Evolutionary conservation across 148 eudicot species (phyloP), one percentile per base, ranked within the genome.

Genomic region (Chenopodium berlandieri): DNA sequence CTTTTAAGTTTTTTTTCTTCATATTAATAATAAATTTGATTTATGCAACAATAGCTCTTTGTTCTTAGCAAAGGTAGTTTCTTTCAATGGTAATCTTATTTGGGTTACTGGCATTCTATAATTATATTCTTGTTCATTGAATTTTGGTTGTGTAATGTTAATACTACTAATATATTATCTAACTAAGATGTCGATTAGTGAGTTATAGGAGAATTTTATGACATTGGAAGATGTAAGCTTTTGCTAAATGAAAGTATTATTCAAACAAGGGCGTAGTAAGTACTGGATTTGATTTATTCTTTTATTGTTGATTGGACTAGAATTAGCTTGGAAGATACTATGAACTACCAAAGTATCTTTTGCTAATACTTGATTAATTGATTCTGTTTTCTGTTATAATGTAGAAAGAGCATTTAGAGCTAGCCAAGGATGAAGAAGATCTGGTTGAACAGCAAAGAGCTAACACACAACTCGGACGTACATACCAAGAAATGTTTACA

Each of bases 371-470:
- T 63, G 23, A 70, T 62, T 54, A 68, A 37, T 67, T 37, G 25
- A 11, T 65, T 60, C 58, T 12, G 22, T 50, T 48, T n/a, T 32
- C 78, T 50, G 16, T 54, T 77, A 68, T 56, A 31, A 46, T 83
- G 63, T 83, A 97, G 99, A 94, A 90, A 87, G 94, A 90, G 86
- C 99, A 97, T 89, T 82, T 94, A 80, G 89, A 90, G 83, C 91
- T 94, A 47, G 99, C 99, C 68, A 89, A 89, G 81, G 91, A 89
- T 50, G 85, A 85, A 71, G 81, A 88, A 78, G 97, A 94, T 82
- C 86, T 90, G 31, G 84, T 88, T 83, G 99, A 97, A 91, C 98
- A 97, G 80, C 99, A 97, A 87, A 88, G 99, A 90, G 99, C 99
- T 34, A 85, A 84, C 86, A 97, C 99, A 64, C 99, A 97, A 87